Base-by-base conservation (phyloP, 2,329 filamentous ascomycete species). In the Penicillium sp. region DNA sequence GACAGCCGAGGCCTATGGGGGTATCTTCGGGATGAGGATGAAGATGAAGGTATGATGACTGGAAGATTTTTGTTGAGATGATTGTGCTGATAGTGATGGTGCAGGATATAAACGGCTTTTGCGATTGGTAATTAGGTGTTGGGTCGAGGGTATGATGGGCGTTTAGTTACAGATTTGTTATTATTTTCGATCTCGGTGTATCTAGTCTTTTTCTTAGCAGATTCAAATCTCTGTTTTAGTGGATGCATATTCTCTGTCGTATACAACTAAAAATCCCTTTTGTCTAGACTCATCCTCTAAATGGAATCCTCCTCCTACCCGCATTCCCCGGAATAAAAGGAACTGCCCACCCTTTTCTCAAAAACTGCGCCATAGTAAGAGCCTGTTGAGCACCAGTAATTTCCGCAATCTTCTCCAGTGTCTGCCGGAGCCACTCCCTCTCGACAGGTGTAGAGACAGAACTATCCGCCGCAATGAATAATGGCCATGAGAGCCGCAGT, bases 381-480 rank as follows among this genome's bases (percentile, higher is more conserved):
- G 50, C 50, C 33, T 53, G 50, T 5, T 53, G 50, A 17, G n/a
- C 15, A 24, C 50, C 50, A 15, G 50, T 38, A 38, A 33, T 26
- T 13, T 38, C 5, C 50, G n/a, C 50, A 37, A 53, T 35, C 13
- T 33, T 15, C 28, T 53, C 50, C 8, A 53, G n/a, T 2, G 35
- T 53, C 19, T 37, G 50, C 19, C 4, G 13, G 38, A 38, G 15
- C 50, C 50, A 53, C 30, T 24, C 4, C 30, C 24, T 53, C 12
- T 17, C 19, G n/a, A 4, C n/a, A 13, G 50, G 15, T 22, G 30
- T 26, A 2, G 50, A 7, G 15, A 28, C 50, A 7, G 50, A 19
- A 22, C 55, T 61, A 19, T 58, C 55, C 1, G 58, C 62, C 2
- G 65, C 63, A 65, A 69, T 35, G 8, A 68, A 69, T n/a, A 70